A percentile compares a stretch with the other conserved stretches of the same genome.
Evolutionary conservation across 805 yeast genomes (phyloP).

Genomic region (Candida anglica): DNA sequence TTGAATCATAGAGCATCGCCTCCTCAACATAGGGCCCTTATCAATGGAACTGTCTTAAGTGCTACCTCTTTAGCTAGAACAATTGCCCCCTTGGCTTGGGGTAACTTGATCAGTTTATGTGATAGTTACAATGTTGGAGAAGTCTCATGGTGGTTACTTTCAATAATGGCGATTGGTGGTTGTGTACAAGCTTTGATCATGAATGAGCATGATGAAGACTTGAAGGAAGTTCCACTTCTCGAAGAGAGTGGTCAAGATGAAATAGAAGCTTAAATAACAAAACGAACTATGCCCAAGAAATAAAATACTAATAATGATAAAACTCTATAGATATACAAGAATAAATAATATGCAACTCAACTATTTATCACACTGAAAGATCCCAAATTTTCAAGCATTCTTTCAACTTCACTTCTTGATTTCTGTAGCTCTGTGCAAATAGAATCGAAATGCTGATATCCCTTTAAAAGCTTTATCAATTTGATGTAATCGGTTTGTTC

Average conservation of each 20-base stretch:
- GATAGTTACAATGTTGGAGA: conserved; percentile 21
- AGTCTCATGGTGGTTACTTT: conserved; percentile 28
- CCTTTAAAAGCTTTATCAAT: conserved; percentile 44
- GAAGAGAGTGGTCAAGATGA: too few relatives aligned
- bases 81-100: conserved; percentile 56
- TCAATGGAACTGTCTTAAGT: conserved; percentile 57
- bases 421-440: conserved; percentile 67
- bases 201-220: conserved; percentile 24
- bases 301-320: too few relatives aligned
- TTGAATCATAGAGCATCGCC: conserved; percentile 53
- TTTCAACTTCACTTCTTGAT: conserved; percentile 53
- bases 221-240: too few relatives aligned
- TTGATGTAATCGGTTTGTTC: conserved; percentile 26
- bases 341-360: too few relatives aligned
- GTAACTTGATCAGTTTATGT: conserved; percentile 31
- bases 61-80: conserved; percentile 52
- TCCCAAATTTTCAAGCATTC: conserved; percentile 36
- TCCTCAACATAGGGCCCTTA: conserved; percentile 51
- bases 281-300: too few relatives aligned
- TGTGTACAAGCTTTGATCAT: conserved; percentile 17
- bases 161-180: conserved; percentile 15
- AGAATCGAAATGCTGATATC: conserved; percentile 55
- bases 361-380: conserved; percentile 31
- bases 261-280: too few relatives aligned
- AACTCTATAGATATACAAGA: too few relatives aligned